Conservation (phyloP, 768 basidiomycete species). For the Boletus speciosus region DNA sequence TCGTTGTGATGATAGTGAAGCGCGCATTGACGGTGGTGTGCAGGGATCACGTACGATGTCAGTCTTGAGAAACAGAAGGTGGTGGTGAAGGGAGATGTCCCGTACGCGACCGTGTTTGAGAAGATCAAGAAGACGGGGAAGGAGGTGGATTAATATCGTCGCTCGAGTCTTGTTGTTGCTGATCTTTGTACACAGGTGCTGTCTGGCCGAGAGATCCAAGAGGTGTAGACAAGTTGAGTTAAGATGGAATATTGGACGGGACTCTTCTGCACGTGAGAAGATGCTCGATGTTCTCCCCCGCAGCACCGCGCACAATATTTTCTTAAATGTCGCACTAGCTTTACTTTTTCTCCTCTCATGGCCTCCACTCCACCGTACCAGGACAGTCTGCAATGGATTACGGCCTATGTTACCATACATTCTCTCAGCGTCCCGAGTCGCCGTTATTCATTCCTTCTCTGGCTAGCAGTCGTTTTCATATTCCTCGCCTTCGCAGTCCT, state of each 20-base stretch:
- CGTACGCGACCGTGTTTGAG: conserved; percentile 62
- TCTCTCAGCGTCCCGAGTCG: conserved; percentile 49
- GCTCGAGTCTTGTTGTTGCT: neutral
- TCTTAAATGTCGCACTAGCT: neutral
- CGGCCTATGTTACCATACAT: conserved; percentile 56
- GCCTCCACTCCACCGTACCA: conserved; percentile 44
- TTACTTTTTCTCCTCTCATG: conserved; percentile 15
- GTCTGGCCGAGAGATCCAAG: conserved; percentile 36
- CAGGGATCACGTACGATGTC: conserved; percentile 48
- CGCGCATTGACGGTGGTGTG: neutral
- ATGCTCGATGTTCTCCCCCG: neutral
- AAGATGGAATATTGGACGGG: too few relatives aligned
- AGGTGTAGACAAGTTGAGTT: too few relatives aligned
- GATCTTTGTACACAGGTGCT: conserved; percentile 29
- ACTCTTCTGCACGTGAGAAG: neutral
- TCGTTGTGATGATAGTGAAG: neutral
- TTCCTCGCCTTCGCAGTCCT: conserved; percentile 40
- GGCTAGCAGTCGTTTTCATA: conserved; percentile 47
- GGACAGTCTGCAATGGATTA: conserved; percentile 50
- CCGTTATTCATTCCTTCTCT: conserved; percentile 56
- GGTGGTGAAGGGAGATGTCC: conserved; percentile 53
- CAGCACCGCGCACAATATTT: too few relatives aligned
- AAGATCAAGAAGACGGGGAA: conserved; percentile 93
- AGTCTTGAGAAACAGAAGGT: conserved; percentile 71
- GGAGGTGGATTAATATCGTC: conserved; percentile 47